phyloP scores from a whole-genome alignment of 768 basidiomycete species.

The Russula olivacea region DNA sequence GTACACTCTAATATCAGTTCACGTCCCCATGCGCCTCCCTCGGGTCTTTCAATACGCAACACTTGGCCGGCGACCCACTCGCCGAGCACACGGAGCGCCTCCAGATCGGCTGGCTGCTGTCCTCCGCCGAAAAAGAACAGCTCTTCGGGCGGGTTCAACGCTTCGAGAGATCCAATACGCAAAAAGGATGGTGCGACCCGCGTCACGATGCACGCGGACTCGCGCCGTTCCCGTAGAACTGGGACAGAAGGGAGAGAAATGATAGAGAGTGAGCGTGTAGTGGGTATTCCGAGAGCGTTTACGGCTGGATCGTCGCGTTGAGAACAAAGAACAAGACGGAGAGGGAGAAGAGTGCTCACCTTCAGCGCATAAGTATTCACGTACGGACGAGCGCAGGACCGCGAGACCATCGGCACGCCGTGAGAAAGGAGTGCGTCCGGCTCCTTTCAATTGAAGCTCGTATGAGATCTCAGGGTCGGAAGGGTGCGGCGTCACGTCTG shows the following conservation, averaged over 20 bases:
- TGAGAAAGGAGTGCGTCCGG: constrained; percentile 91
- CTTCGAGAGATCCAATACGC: constrained; percentile 88
- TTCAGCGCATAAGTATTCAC: constrained; percentile 93
- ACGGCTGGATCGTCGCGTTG: constrained; percentile 39
- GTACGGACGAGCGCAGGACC: constrained; percentile 87
- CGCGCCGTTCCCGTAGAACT: constrained; percentile 70
- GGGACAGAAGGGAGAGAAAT: constrained; percentile 65
- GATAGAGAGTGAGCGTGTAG: constrained; percentile 80
- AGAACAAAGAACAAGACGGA: background rate
- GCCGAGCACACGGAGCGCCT: constrained; percentile 66
- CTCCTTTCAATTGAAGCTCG: constrained; percentile 93
- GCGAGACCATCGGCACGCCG: constrained; percentile 91
- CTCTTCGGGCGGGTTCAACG: constrained; percentile 62
- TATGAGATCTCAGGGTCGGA: constrained; percentile 47
- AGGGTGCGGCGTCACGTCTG: constrained; percentile 77
- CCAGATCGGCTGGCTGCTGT: constrained; percentile 67
- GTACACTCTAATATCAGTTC: constrained; percentile 72
- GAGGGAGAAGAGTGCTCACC: constrained; percentile 39
- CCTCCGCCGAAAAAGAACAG: constrained; percentile 72
- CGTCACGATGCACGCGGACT: constrained; percentile 67
- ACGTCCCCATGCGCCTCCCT: constrained; percentile 52
- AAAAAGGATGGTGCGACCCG: constrained; percentile 87
- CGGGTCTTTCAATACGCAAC: constrained; percentile 39
- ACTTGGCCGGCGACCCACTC: constrained; percentile 69
- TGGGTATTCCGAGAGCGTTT: constrained; percentile 81